Evolutionary conservation across 1,139 yeast species (phyloP), one percentile per base, ranked within the genome.

Genomic region (Yamadazyma epiphylla): DNA sequence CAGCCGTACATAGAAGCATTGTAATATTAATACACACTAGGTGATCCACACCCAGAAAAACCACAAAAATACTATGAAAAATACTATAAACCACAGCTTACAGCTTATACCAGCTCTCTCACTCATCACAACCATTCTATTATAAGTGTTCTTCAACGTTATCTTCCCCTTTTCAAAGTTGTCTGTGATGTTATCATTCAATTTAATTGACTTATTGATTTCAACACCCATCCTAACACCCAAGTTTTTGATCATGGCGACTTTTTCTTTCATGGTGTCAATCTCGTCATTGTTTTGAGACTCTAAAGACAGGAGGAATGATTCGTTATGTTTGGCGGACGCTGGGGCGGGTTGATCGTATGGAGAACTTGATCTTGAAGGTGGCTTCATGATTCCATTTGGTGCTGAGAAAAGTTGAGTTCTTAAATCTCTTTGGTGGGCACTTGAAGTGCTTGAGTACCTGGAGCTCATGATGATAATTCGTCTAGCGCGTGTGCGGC

Each of bases 1-100:
- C n/a, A n/a, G n/a, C n/a, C n/a, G 20, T 17, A 17, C 20, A 7
- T 17, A 17, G 9, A 10, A 17, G 10, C 10, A 7, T 7, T 17
- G 10, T 10, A 17, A 17, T 17, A 11, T n/a, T 13, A 24, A 13
- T 13, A n/a, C 5, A 14, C 5, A 4, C 24, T 31, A 36, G 26
- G 45, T 42, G 52, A 75, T 39, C 95, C 96, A 84, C n/a, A 87
- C 88, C 70, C 81, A 81, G 55, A 86, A 77, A 56, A 88, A 89
- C 50, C 83, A 64, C 38, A 84, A 42, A 29, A 73, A 64, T 8
- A 88, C 77, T 13, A 84, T 46, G 19, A 55, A 58, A 53, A 86
- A 81, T 37, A 88, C 77, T 10, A 65, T 51, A 24, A 83, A 59
- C 96, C 96, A 88, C 49, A 78, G 74, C 45, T 77, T 74, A 77